Evolutionary conservation across 352 stramenopile genomes (phyloP).

Genomic region (Phytophthora quininea): DNA sequence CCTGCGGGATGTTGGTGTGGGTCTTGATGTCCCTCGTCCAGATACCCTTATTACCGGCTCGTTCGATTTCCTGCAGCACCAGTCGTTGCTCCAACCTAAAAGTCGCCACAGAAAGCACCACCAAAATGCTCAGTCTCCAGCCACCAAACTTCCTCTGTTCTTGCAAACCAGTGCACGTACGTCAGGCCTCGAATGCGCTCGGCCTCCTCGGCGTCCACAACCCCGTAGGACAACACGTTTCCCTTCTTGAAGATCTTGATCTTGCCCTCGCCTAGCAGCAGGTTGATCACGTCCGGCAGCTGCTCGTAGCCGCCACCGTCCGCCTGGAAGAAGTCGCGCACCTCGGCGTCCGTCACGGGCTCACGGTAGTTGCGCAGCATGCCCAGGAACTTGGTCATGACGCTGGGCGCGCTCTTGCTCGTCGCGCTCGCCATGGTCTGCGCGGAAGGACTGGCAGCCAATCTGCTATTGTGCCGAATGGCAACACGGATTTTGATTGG

Average conservation of each 20-base stretch:
- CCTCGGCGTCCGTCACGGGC: conserved; percentile 77
- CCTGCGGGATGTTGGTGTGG: conserved; percentile 96
- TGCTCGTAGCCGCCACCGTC: conserved; percentile 78
- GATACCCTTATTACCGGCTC: conserved; percentile 97
- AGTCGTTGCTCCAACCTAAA: conserved; percentile 81
- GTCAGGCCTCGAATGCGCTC: conserved; percentile 86
- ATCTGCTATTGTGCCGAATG: conserved; percentile 12
- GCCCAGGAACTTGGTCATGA: conserved; percentile 75
- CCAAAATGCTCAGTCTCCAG: conserved; percentile 39
- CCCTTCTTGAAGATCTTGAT: conserved; percentile 92
- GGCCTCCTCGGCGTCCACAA: conserved; percentile 84
- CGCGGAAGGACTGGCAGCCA: conserved; percentile 21
- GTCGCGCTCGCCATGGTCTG: conserved; percentile 35
- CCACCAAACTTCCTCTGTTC: not conserved
- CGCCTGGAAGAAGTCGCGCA: conserved; percentile 82
- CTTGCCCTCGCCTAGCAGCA: conserved; percentile 83
- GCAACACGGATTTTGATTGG: conserved; percentile 32
- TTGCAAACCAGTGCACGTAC: conserved; percentile 39
- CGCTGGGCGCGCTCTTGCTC: conserved; percentile 34
- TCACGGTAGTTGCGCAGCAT: conserved; percentile 83
- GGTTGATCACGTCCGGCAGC: conserved; percentile 83
- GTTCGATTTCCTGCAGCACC: conserved; percentile 95
- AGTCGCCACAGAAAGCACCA: not conserved
- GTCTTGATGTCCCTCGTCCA: conserved; percentile 99
- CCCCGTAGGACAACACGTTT: conserved; percentile 82